phyloP scores from a whole-genome alignment of 768 basidiomycete species.

The Fomitopsis serialis region DNA sequence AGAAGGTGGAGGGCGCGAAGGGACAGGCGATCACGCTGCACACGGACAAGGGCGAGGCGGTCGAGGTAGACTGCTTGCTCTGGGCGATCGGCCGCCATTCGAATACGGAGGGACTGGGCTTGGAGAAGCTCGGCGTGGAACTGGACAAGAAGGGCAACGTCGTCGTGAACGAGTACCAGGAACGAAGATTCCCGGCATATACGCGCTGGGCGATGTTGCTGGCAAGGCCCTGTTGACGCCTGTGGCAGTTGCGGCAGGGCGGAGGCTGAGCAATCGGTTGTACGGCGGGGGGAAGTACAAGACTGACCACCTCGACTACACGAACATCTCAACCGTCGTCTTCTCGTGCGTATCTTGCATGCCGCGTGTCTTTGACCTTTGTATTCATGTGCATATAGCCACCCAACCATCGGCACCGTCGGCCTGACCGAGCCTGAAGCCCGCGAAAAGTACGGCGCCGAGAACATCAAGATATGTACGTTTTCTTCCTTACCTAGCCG shows the following conservation, averaged over 20 bases:
- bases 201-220: conserved; percentile 86
- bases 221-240: conserved; percentile 94
- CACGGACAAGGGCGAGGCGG: conserved; percentile 65
- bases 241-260: conserved; percentile 94
- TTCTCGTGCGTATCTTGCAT: conserved; percentile 72
- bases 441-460: conserved; percentile 78
- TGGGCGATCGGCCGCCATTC: conserved; percentile 95
- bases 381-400: conserved; percentile 23
- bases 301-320: conserved; percentile 81
- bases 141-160: conserved; percentile 78
- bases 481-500: conserved; percentile 11
- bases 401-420: conserved; percentile 93
- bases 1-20: conserved; percentile 69
- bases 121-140: conserved; percentile 74
- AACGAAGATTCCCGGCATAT: conserved; percentile 67
- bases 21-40: conserved; percentile 72
- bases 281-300: conserved; percentile 87
- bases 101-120: conserved; percentile 71
- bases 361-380: not conserved
- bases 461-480: conserved; percentile 87
- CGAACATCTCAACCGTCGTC: conserved; percentile 91
- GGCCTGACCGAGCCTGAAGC: conserved; percentile 94
- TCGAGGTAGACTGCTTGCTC: conserved; percentile 82
- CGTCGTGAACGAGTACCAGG: conserved; percentile 88
- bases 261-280: conserved; percentile 82